These are phyloP conservation scores for Boletus rufocinnamomeus DNA, from an alignment of 768 basidiomycete genomes.

Conservation along the genomic window DNA sequence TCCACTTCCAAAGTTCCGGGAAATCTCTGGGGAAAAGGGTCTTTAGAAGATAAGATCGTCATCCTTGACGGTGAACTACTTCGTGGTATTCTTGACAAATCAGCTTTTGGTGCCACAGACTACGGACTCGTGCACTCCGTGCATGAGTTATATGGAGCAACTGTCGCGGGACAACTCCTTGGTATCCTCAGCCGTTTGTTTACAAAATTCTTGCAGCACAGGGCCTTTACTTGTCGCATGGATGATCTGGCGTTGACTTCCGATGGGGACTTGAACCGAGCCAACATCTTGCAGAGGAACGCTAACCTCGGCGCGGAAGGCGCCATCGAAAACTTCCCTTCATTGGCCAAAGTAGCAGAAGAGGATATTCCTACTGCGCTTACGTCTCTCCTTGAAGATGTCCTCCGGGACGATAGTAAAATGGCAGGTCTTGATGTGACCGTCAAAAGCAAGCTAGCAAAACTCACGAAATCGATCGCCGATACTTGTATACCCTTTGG, in stretches of 20 bases:
- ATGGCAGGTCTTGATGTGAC: slow-evolving; percentile 97
- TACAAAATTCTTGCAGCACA: slow-evolving; percentile 95
- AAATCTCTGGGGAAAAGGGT: slow-evolving; percentile 78
- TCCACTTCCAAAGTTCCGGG: slow-evolving; percentile 91
- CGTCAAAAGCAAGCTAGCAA: slow-evolving; percentile 81
- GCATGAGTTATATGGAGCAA: slow-evolving; percentile 92
- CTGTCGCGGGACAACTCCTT: slow-evolving; percentile 85
- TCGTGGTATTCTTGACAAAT: slow-evolving; percentile 94
- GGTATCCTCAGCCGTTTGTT: slow-evolving; percentile 92
- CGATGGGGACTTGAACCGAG: slow-evolving; percentile 71
- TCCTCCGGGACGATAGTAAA: slow-evolving; percentile 92
- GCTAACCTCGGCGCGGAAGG: slow-evolving; percentile 79
- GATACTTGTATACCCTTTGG: slow-evolving; percentile 85
- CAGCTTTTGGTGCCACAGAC: slow-evolving; percentile 94
- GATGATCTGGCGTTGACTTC: slow-evolving; percentile 92
- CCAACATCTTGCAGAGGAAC: slow-evolving; percentile 65
- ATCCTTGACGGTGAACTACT: slow-evolving; percentile 94
- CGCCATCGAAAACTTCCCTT: slow-evolving; percentile 89
- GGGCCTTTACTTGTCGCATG: slow-evolving; percentile 98
- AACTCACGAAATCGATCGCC: slow-evolving; percentile 88
- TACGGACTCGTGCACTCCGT: slow-evolving; percentile 97
- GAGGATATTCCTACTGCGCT: slow-evolving; percentile 61
- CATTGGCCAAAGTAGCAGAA: slow-evolving; percentile 52
- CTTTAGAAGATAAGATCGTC: slow-evolving; percentile 80
- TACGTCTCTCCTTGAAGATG: slow-evolving; percentile 78